Evolutionary conservation across 2,329 filamentous ascomycete species (phyloP).

Genomic region (Berkeleyomyces rouxiae): DNA sequence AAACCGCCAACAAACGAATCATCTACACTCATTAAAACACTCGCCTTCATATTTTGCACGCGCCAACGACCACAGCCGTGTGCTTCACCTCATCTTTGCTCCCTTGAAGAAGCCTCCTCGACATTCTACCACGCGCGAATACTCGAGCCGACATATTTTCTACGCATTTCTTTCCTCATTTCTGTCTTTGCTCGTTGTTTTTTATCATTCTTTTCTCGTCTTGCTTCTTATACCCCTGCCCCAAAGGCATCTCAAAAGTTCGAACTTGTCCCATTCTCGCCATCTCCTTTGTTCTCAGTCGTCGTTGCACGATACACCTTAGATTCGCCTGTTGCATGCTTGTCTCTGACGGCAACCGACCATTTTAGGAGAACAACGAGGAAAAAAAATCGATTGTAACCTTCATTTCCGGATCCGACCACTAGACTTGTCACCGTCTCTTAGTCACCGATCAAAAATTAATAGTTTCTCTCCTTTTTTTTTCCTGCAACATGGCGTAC

Average conservation of each 20-base stretch:
- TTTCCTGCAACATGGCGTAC: constrained; percentile 32
- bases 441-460: neutral
- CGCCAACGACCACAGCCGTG: constrained; percentile 15
- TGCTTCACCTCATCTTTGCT: constrained; percentile 13
- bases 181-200: neutral
- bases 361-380: neutral
- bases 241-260: constrained; percentile 7
- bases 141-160: neutral
- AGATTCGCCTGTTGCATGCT: neutral
- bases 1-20: constrained; percentile 27
- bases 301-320: neutral
- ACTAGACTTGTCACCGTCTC: neutral
- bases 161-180: neutral
- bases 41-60: neutral
- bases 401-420: neutral
- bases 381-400: neutral
- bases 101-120: neutral
- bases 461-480: neutral
- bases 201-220: neutral
- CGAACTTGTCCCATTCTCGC: neutral
- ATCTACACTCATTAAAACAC: constrained; percentile 11
- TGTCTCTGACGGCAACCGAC: neutral
- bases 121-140: neutral
- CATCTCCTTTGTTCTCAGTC: neutral
- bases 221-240: constrained; percentile 11